phyloP scores from a whole-genome alignment of 768 basidiomycete genomes.

The Boletus edulis region DNA sequence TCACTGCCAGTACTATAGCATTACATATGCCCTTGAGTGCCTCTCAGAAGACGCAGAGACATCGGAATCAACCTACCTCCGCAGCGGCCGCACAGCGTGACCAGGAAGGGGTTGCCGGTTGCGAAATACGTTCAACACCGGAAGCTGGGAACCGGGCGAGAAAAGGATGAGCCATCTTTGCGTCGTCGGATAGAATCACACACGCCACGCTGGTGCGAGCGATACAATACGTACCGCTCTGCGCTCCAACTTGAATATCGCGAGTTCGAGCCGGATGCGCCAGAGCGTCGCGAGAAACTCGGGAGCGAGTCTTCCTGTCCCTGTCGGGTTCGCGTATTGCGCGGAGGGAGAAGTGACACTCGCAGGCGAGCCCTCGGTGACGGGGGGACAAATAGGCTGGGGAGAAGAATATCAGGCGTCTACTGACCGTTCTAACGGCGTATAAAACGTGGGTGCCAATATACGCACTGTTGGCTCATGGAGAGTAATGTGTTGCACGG shows the following conservation, averaged over 20 bases:
- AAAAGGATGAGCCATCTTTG: slow-evolving; percentile 1
- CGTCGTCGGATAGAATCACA: not conserved
- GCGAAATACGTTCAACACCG: slow-evolving; percentile 20
- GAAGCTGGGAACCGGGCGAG: slow-evolving; percentile 8
- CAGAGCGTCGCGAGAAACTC: slow-evolving; percentile 17
- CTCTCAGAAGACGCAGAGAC: not conserved
- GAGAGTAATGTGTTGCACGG: not conserved
- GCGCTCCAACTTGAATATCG: slow-evolving; percentile 21
- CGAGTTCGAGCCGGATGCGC: slow-evolving; percentile 16
- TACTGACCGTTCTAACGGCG: not conserved
- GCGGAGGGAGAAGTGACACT: not conserved
- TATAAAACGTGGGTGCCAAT: not conserved
- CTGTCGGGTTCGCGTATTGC: not conserved
- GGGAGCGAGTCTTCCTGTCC: not conserved
- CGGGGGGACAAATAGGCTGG: not conserved
- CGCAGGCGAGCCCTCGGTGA: not conserved
- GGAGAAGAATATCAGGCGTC: not conserved
- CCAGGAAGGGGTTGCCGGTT: not conserved
- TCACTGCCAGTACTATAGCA: not conserved
- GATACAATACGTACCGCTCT: slow-evolving; percentile 16
- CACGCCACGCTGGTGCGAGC: not conserved
- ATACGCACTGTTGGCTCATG: slow-evolving; percentile 1
- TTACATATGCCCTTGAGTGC: not conserved
- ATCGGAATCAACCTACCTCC: slow-evolving; percentile 4
- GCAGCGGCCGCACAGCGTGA: not conserved